Evolutionary conservation across 495 filamentous ascomycete genomes (phyloP).

Genomic region (Antarctomyces pellizariae): DNA sequence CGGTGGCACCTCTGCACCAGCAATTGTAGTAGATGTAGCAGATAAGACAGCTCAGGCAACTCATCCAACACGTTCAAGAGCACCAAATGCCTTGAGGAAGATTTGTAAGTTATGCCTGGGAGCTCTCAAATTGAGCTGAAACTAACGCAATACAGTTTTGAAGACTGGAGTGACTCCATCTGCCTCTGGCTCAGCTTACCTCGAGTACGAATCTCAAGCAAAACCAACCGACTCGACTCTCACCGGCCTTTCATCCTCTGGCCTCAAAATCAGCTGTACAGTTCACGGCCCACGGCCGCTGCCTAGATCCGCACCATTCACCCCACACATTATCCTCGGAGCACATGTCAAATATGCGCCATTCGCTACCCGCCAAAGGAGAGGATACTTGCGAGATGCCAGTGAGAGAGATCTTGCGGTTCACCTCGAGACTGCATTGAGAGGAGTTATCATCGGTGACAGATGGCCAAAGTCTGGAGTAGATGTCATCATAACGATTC

Average conservation of each 20-base stretch:
- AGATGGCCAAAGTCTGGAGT: conserved; percentile 92
- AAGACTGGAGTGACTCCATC: conserved; percentile 85
- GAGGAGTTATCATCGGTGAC: conserved; percentile 73
- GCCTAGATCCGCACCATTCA: conserved; percentile 70
- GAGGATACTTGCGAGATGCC: conserved; percentile 69
- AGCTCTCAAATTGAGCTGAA: conserved; percentile 2
- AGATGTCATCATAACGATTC: conserved; percentile 72
- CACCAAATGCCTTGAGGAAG: conserved; percentile 46
- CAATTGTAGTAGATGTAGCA: conserved; percentile 31
- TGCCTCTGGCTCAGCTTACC: conserved; percentile 80
- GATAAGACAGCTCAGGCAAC: conserved; percentile 13
- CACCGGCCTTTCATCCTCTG: conserved; percentile 25
- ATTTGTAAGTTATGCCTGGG: conserved; percentile 17
- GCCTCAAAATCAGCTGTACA: conserved; percentile 73
- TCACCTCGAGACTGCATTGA: conserved; percentile 73
- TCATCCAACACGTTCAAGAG: conserved; percentile 24
- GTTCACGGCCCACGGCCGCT: conserved; percentile 86
- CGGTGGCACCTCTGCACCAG: conserved; percentile 50
- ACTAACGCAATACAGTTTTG: conserved; percentile 33
- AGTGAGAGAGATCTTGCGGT: conserved; percentile 75
- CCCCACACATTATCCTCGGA: conserved; percentile 69
- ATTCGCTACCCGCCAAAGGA: conserved; percentile 60
- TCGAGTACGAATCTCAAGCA: conserved; percentile 48
- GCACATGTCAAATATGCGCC: conserved; percentile 91
- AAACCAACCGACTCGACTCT: conserved; percentile 22